Evolutionary conservation across 2,329 filamentous ascomycete species (phyloP), one percentile per base, ranked within the genome.

Genomic region (Claviceps maximensis): DNA sequence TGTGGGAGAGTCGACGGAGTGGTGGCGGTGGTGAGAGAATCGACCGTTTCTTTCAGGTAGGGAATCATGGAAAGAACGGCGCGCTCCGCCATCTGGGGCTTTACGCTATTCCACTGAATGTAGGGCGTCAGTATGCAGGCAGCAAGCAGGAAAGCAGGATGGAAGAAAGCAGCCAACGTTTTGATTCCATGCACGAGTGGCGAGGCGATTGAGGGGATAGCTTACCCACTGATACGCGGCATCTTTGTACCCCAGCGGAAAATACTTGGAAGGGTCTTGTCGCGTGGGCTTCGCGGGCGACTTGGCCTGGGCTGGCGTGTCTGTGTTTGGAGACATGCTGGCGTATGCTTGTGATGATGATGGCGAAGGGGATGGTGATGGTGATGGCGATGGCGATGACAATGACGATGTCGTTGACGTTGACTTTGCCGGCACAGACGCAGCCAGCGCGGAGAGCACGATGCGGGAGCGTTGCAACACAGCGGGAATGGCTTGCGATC

Each of bases 201-300:
- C 9, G 19, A 31, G 13, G 19, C 17, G 15, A 12, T 27, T 4
- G 19, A 31, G 13, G 19, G 10, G 15, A 12, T 27, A 13, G 19
- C 83, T 58, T 70, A 88, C 86, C 89, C 93, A 97, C 76, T 97
- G 91, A 60, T 79, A 84, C 57, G 89, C 88, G 17, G 88, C 91
- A 54, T 95, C 89, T 63, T 90, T 93, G 71, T 95, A 95, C 49
- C 89, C 84, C 23, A 97, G 71, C 2, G 93, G 90, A 59, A 98
- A 97, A 67, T 79, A 83, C 1, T 63, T 63, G 1, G 61, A 54
- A 1, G 62, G 61, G 29, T 61, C 64, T 23, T 58, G 57, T 13
- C 10, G 49, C 44, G 13, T 12, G 46, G 63, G 56, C 42, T 63
- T 58, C 51, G 63, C 62, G 13, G 62, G 63, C n/a, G 63, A 61